Evolutionary conservation across 257 asterid species (phyloP).

Genomic region (Plantago major): DNA sequence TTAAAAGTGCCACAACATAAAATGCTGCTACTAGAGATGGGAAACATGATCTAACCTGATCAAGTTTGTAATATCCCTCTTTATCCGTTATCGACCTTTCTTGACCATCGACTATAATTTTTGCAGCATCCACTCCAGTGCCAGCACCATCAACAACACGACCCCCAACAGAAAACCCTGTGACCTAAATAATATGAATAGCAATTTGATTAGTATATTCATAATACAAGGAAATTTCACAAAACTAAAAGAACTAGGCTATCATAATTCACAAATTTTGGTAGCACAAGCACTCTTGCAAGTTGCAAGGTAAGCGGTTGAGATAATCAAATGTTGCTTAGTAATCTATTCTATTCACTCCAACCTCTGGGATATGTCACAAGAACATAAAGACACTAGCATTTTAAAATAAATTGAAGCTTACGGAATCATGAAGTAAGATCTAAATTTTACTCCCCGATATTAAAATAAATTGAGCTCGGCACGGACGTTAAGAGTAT

Average conservation of each 20-base stretch:
- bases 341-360: no score
- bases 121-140: constrained; percentile 65
- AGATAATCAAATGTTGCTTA: no score
- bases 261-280: background rate
- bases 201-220: background rate
- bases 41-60: constrained; percentile 60
- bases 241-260: no score
- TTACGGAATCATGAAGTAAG: no score
- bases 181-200: constrained; percentile 54
- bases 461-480: no score
- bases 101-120: constrained; percentile 72
- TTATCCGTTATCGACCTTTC: constrained; percentile 73
- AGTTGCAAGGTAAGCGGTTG: constrained; percentile 4
- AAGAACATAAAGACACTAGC: constrained; percentile 8
- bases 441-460: no score
- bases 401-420: no score
- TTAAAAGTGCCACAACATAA: no score
- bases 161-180: constrained; percentile 98
- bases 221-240: background rate
- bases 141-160: constrained; percentile 91
- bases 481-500: no score
- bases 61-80: constrained; percentile 91
- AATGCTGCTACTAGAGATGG: background rate
- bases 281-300: constrained; percentile 5
- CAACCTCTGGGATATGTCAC: background rate